Conservation (phyloP, 2,329 filamentous ascomycete species). For the Setomelanomma holmii region DNA sequence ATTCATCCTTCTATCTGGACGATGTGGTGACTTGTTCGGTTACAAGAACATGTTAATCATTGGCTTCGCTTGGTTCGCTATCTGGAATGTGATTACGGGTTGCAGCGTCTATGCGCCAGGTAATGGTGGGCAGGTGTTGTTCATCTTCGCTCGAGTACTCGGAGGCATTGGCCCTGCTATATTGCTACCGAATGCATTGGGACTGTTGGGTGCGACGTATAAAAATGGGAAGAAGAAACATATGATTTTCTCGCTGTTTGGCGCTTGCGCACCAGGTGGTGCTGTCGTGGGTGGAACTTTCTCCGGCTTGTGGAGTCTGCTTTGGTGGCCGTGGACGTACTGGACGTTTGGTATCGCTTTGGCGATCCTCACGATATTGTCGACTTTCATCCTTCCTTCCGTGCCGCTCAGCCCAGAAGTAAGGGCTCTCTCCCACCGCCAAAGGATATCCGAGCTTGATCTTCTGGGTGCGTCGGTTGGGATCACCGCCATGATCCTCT, state of each 20-base stretch:
- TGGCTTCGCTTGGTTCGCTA: slow-evolving; percentile 58
- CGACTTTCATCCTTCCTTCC: slow-evolving; percentile 51
- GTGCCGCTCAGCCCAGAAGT: slow-evolving; percentile 25
- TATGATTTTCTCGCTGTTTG: slow-evolving; percentile 64
- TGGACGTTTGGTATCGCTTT: slow-evolving; percentile 54
- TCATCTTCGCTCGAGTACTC: slow-evolving; percentile 46
- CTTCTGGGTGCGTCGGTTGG: slow-evolving; percentile 57
- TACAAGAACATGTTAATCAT: slow-evolving; percentile 58
- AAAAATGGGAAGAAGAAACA: slow-evolving; percentile 64
- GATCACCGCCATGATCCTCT: slow-evolving; percentile 61
- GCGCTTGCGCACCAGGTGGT: slow-evolving; percentile 57
- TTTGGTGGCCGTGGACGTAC: slow-evolving; percentile 63
- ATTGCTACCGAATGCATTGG: slow-evolving; percentile 68
- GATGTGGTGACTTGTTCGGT: slow-evolving; percentile 59
- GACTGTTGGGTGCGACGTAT: slow-evolving; percentile 66
- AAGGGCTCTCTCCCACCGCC: slow-evolving; percentile 12
- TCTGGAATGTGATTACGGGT: slow-evolving; percentile 57
- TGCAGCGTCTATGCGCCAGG: slow-evolving; percentile 48
- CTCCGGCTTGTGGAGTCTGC: slow-evolving; percentile 49
- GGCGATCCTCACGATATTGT: slow-evolving; percentile 46
- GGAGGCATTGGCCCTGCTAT: slow-evolving; percentile 67
- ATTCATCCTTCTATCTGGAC: slow-evolving; percentile 59
- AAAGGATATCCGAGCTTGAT: slow-evolving; percentile 50
- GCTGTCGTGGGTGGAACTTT: slow-evolving; percentile 52
- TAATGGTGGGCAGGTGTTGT: slow-evolving; percentile 41